Evolutionary conservation across 495 filamentous ascomycete genomes (phyloP).

Genomic region (Penicillium tannophilum): DNA sequence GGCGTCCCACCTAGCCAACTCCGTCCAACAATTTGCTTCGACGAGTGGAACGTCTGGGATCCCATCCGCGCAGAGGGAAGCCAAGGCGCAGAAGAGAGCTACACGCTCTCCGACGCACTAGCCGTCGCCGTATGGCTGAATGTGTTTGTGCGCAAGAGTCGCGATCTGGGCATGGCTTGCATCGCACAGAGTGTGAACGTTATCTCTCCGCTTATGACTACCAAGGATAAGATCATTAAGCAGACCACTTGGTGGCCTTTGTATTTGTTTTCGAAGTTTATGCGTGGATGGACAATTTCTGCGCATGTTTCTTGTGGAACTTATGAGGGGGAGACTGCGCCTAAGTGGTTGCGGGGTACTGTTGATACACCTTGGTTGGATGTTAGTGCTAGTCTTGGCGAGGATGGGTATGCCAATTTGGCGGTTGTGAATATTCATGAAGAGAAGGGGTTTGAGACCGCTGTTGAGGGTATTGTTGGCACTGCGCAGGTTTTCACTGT

Average conservation of each 20-base stretch:
- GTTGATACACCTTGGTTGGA: slow-evolving; percentile 72
- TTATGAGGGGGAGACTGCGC: slow-evolving; percentile 66
- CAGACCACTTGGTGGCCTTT: slow-evolving; percentile 82
- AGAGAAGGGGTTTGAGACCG: slow-evolving; percentile 54
- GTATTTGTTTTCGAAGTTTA: slow-evolving; percentile 69
- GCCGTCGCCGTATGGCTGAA: slow-evolving; percentile 76
- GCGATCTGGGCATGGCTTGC: slow-evolving; percentile 75
- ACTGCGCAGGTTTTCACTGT: slow-evolving; percentile 61
- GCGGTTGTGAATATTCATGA: slow-evolving; percentile 72
- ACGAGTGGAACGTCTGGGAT: slow-evolving; percentile 89
- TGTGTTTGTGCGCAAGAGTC: slow-evolving; percentile 75
- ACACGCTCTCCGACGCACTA: slow-evolving; percentile 75
- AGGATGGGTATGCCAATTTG: slow-evolving; percentile 63
- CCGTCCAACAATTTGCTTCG: slow-evolving; percentile 73
- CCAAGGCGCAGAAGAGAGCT: slow-evolving; percentile 66
- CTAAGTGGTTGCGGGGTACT: slow-evolving; percentile 62
- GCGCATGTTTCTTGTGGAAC: slow-evolving; percentile 59
- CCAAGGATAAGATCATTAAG: slow-evolving; percentile 59
- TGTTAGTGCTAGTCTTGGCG: slow-evolving; percentile 63
- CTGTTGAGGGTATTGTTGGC: slow-evolving; percentile 54
- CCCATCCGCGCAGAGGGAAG: slow-evolving; percentile 70
- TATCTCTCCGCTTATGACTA: slow-evolving; percentile 76
- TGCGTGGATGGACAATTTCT: slow-evolving; percentile 69
- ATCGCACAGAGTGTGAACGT: slow-evolving; percentile 81
- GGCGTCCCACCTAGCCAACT: slow-evolving; percentile 56